A percentile compares a stretch with the other conserved stretches of the same genome.
Evolutionary conservation across 2,329 filamentous ascomycete species (phyloP).

Genomic region (Cordyceps cicadae): DNA sequence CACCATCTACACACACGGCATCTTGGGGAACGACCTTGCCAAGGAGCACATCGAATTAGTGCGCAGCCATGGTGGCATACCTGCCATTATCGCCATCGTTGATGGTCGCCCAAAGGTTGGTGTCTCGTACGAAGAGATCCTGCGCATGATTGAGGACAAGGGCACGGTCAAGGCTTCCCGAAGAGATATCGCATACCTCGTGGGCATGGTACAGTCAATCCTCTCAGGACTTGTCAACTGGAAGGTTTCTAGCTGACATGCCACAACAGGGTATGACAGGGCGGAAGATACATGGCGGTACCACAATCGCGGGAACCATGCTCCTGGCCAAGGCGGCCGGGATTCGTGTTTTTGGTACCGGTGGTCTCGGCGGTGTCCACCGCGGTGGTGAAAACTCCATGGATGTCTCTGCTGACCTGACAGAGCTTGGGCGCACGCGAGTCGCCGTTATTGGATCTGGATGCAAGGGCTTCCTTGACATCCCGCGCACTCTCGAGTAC

Average conservation of each 20-base stretch:
- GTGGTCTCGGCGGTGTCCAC: constrained; percentile 90
- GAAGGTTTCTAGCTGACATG: background rate
- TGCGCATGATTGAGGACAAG: constrained; percentile 58
- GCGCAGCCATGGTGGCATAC: constrained; percentile 70
- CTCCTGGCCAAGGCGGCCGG: constrained; percentile 77
- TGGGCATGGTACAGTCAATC: constrained; percentile 55
- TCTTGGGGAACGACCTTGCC: constrained; percentile 61
- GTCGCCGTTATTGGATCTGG: constrained; percentile 85
- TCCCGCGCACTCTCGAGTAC: constrained; percentile 76
- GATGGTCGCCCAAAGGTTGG: constrained; percentile 78
- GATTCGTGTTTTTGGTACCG: constrained; percentile 89
- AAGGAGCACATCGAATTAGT: constrained; percentile 81
- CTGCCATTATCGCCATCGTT: constrained; percentile 84
- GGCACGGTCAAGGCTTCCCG: constrained; percentile 77
- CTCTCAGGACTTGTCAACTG: background rate
- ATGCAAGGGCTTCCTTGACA: constrained; percentile 94
- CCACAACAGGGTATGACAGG: constrained; percentile 51
- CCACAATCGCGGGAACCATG: constrained; percentile 91
- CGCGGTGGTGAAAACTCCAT: constrained; percentile 76
- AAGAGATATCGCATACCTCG: constrained; percentile 74
- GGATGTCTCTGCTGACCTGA: constrained; percentile 93
- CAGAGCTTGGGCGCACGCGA: constrained; percentile 81
- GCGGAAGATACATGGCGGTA: constrained; percentile 72
- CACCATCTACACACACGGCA: constrained; percentile 94
- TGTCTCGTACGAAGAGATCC: constrained; percentile 62